Evolutionary conservation across 2,329 filamentous ascomycete species (phyloP).

Genomic region (Huntiella decipiens): DNA sequence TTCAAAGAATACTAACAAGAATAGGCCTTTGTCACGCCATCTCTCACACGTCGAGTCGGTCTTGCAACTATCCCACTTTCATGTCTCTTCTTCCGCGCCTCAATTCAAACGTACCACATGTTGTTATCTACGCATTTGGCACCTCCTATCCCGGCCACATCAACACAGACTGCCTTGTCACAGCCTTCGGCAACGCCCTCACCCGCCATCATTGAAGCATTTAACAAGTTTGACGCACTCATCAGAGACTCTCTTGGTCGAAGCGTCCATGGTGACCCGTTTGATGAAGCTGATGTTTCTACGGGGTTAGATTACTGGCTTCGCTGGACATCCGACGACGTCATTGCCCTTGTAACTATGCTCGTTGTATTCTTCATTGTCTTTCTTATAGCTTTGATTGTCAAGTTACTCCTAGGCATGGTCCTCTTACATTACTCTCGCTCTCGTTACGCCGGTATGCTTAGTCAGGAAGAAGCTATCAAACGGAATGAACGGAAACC

Average conservation of each 20-base stretch:
- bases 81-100: constrained; percentile 86
- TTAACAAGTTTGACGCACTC: constrained; percentile 60
- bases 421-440: constrained; percentile 60
- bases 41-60: constrained; percentile 73
- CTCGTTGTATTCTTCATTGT: constrained; percentile 65
- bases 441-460: constrained; percentile 60
- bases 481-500: constrained; percentile 10
- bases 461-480: background rate
- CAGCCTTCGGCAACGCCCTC: constrained; percentile 46
- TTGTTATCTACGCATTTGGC: constrained; percentile 78
- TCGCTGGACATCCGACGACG: constrained; percentile 48
- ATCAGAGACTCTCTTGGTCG: constrained; percentile 59
- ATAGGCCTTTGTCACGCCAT: constrained; percentile 75
- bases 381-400: constrained; percentile 67
- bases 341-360: constrained; percentile 64
- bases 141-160: constrained; percentile 42
- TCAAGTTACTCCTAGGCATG: constrained; percentile 82
- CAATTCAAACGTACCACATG: constrained; percentile 95
- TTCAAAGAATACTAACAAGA: constrained; percentile 7
- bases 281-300: constrained; percentile 12
- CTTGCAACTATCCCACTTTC: constrained; percentile 82
- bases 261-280: constrained; percentile 41
- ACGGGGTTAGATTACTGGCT: constrained; percentile 26
- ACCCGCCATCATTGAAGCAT: constrained; percentile 55
- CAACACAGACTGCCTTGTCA: constrained; percentile 44